A percentile compares a stretch with the other conserved stretches of the same genome.
phyloP scores from a whole-genome alignment of 2,329 filamentous ascomycete species.

The Xylaria sp. region DNA sequence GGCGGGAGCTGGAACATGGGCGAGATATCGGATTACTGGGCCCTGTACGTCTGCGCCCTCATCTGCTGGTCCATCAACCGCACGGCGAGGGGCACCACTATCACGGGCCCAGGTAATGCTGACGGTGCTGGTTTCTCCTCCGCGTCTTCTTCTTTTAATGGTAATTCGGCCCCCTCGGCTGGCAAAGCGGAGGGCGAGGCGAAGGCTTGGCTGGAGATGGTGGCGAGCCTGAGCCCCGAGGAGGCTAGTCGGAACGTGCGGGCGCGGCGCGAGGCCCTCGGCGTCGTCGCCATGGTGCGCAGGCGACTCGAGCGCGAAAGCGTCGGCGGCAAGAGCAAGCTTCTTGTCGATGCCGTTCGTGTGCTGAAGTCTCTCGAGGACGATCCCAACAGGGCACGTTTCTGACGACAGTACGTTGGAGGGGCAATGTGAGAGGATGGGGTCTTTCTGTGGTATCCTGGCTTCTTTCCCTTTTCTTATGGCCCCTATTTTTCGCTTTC shows the following conservation, averaged over 20 bases:
- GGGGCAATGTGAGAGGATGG: constrained; percentile 4
- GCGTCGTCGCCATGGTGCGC: constrained; percentile 61
- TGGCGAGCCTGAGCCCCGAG: constrained; percentile 55
- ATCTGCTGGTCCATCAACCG: constrained; percentile 64
- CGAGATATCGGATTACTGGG: constrained; percentile 83
- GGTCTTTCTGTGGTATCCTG: constrained; percentile 12
- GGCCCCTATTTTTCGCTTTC: constrained; percentile 26
- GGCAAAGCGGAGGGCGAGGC: constrained; percentile 53
- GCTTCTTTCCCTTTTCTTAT: constrained; percentile 21
- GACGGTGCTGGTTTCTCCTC: constrained; percentile 11
- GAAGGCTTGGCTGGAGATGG: constrained; percentile 50
- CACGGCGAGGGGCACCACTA: constrained; percentile 33
- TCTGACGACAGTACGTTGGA: constrained; percentile 45
- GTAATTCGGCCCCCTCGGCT: constrained; percentile 39
- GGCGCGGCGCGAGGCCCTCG: constrained; percentile 56
- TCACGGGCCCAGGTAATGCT: constrained; percentile 36
- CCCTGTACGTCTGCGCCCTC: constrained; percentile 70
- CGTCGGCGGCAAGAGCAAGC: constrained; percentile 59
- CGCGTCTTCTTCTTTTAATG: constrained; percentile 33
- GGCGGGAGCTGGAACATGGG: constrained; percentile 63
- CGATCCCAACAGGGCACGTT: constrained; percentile 56
- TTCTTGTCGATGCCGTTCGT: constrained; percentile 64
- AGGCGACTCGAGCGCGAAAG: constrained; percentile 62
- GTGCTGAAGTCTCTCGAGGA: constrained; percentile 65
- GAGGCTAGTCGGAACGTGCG: constrained; percentile 53